phyloP scores from a whole-genome alignment of 768 basidiomycete species.

The Tephrocybe sp. region DNA sequence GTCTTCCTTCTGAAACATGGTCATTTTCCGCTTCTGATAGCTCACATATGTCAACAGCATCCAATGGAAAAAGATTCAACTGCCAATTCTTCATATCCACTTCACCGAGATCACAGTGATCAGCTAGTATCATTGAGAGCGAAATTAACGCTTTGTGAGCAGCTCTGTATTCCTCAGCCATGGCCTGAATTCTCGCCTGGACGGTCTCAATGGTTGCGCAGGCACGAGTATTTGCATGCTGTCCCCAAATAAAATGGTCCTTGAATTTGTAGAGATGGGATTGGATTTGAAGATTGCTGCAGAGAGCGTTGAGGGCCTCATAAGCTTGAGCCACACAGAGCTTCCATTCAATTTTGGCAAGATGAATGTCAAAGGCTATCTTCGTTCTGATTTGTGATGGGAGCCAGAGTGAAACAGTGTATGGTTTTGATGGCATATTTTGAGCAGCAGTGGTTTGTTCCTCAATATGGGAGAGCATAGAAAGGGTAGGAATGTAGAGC shows the following conservation, averaged over 20 bases:
- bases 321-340: slow-evolving; percentile 12
- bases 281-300: slow-evolving; percentile 4
- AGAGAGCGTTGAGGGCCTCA: slow-evolving; percentile 10
- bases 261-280: slow-evolving; percentile 11
- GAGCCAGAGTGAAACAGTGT: slow-evolving; percentile 1
- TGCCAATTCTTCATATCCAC: not conserved
- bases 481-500: slow-evolving; percentile 13
- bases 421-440: not conserved
- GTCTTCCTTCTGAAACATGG: slow-evolving; percentile 5
- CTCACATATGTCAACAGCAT: slow-evolving; percentile 11
- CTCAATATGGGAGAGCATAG: not conserved
- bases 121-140: not conserved
- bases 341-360: slow-evolving; percentile 12
- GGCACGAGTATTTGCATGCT: slow-evolving; percentile 10
- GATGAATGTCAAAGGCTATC: not conserved
- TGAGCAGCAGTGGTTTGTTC: not conserved
- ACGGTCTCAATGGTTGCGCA: not conserved
- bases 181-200: not conserved
- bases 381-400: slow-evolving; percentile 4
- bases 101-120: too few relatives aligned
- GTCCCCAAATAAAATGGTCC: slow-evolving; percentile 7
- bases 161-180: slow-evolving; percentile 8
- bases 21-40: slow-evolving; percentile 5
- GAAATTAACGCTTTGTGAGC: slow-evolving; percentile 1
- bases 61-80: slow-evolving; percentile 2